Evolutionary conservation across 768 basidiomycete species (phyloP).

Genomic region (Termitomyces sp.): DNA sequence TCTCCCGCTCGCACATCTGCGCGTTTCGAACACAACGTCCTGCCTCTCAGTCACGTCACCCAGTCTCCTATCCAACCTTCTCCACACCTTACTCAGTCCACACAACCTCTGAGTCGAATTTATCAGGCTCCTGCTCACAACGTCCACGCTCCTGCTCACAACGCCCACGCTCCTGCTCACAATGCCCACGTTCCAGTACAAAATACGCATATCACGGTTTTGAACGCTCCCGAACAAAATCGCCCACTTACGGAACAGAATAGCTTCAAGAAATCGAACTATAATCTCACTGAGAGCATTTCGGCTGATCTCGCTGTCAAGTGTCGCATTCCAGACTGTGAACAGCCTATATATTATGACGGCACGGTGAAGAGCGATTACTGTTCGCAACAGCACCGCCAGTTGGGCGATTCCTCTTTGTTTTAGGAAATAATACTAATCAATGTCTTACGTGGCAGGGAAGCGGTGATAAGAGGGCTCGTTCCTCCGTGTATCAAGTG

Average conservation of each 20-base stretch:
- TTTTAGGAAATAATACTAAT: not conserved
- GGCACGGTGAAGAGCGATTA: constrained; percentile 47
- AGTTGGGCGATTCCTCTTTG: constrained; percentile 40
- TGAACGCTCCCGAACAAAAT: not conserved
- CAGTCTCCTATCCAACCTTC: not conserved
- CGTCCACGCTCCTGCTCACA: not conserved
- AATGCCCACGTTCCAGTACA: not conserved
- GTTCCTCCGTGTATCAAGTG: constrained; percentile 60
- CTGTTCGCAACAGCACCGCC: constrained; percentile 56
- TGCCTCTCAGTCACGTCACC: not conserved
- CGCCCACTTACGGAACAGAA: not conserved
- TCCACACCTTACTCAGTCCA: not conserved
- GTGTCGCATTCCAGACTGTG: constrained; percentile 54
- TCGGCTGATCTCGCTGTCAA: not conserved
- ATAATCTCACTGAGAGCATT: not conserved
- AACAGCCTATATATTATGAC: constrained; percentile 51
- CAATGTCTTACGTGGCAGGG: constrained; percentile 26
- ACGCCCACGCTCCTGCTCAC: not conserved
- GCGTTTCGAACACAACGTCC: not conserved
- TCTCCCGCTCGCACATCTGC: not conserved
- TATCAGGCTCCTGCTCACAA: not conserved
- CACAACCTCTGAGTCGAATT: not conserved
- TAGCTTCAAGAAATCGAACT: not conserved
- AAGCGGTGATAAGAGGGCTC: constrained; percentile 49
- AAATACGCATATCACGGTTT: not conserved